Evolutionary conservation across 805 yeast genomes (phyloP).

Genomic region (Candida ficus): DNA sequence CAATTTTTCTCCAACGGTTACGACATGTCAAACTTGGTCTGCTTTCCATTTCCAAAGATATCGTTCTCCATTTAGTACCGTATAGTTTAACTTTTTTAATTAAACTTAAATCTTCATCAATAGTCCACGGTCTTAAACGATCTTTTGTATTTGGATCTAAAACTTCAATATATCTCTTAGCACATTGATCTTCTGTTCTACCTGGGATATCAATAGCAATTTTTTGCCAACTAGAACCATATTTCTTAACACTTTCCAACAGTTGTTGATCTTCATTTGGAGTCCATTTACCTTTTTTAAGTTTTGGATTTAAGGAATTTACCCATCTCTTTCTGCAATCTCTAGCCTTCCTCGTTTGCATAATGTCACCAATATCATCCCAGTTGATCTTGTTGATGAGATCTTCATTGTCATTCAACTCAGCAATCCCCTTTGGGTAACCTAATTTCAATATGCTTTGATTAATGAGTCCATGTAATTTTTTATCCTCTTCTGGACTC

Average conservation of each 20-base stretch:
- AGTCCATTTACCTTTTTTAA: conserved; percentile 86
- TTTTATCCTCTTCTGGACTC: conserved; percentile 70
- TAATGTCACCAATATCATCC: conserved; percentile 50
- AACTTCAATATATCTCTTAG: conserved; percentile 85
- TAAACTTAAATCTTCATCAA: conserved; percentile 67
- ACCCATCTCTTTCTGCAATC: conserved; percentile 89
- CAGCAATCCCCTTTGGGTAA: conserved; percentile 30
- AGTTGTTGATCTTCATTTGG: conserved; percentile 67
- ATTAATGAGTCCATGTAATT: conserved; percentile 40
- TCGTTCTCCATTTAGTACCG: conserved; percentile 89
- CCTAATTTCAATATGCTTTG: conserved; percentile 30
- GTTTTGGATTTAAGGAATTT: conserved; percentile 75
- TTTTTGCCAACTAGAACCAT: conserved; percentile 84
- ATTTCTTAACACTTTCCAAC: conserved; percentile 53
- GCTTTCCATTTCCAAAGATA: conserved; percentile 64
- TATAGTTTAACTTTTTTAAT: conserved; percentile 61
- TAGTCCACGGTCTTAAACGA: conserved; percentile 72
- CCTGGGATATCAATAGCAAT: conserved; percentile 74
- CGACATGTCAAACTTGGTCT: conserved; percentile 88
- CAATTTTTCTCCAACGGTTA: conserved; percentile 86
- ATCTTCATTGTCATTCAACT: conserved; percentile 26
- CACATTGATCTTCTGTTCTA: conserved; percentile 92
- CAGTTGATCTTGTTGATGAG: conserved; percentile 42
- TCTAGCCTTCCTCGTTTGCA: conserved; percentile 58
- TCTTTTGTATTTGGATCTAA: conserved; percentile 76